Base-by-base conservation (phyloP, 108 stramenopile genomes). In the Bacterosira constricta region DNA sequence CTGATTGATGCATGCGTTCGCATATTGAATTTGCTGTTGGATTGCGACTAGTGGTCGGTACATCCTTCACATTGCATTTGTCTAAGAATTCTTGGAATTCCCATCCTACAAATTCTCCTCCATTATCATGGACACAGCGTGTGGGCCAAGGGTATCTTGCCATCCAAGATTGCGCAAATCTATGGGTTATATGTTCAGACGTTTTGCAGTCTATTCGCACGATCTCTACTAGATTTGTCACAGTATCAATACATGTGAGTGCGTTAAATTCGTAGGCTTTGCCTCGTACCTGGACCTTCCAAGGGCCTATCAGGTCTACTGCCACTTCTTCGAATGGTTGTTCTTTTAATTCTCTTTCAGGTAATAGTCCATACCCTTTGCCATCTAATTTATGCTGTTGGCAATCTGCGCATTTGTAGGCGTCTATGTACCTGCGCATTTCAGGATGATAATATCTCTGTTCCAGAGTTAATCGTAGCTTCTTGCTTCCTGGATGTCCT, bases 191-290 rank as follows among this genome's bases (percentile, higher is more conserved):
- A 29, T 73, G 77, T 30, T 7, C 39, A 6, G 63, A 15, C 0
- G 62, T 64, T 35, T 66, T 80, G 29, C 70, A 41, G 35, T 63
- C 53, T 9, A 36, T 44, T 13, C 64, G 41, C 46, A 52, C 38
- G 34, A 83, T 21, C 31, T 86, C 85, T 12, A 73, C 41, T 23
- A 86, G 55, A 41, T 83, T 86, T 26, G 85, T 83, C 4, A 81
- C 77, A 13, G 69, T 59, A 35, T 84, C 79, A 36, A 80, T 84
- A n/a, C 58, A 50, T 1, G 79, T 77, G 18, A 81, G 50, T 11
- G 79, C 83, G 15, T 44, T 61, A 36, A 83, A 77, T n/a, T 41
- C 35, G 26, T 61, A 31, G 17, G 66, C 32, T 32, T 39, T 30
- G 4, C 32, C 54, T 15, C 34, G 18, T 10, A 74, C 51, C 15